phyloP scores from a whole-genome alignment of 2,329 filamentous ascomycete genomes.

The Sphaerulina populicola region DNA sequence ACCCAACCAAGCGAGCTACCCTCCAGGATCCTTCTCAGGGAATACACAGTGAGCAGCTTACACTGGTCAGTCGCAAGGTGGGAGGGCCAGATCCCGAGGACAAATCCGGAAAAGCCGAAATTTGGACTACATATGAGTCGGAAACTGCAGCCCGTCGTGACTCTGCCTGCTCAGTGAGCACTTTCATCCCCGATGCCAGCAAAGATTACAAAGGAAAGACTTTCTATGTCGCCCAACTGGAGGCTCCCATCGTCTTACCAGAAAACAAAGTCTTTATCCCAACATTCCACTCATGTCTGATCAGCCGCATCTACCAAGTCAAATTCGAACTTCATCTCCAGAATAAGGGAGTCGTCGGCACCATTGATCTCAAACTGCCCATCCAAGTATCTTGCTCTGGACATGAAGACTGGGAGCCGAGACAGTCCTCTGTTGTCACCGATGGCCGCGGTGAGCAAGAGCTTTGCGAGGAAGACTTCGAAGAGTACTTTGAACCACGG shows the following conservation, averaged over 20 bases:
- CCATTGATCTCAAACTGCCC: conserved; percentile 39
- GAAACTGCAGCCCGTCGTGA: conserved; percentile 33
- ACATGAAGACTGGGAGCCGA: conserved; percentile 12
- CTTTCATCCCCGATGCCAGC: conserved; percentile 22
- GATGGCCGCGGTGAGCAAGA: conserved; percentile 18
- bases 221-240: conserved; percentile 55
- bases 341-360: conserved; percentile 38
- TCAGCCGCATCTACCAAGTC: conserved; percentile 56
- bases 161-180: conserved; percentile 32
- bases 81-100: conserved; percentile 27
- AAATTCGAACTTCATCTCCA: conserved; percentile 51
- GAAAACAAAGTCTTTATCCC: conserved; percentile 53
- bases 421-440: conserved; percentile 14
- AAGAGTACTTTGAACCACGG: conserved; percentile 32
- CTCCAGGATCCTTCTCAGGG: conserved; percentile 44
- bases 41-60: conserved; percentile 46
- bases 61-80: conserved; percentile 49
- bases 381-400: conserved; percentile 36
- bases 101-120: conserved; percentile 21
- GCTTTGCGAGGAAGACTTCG: conserved; percentile 23
- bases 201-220: conserved; percentile 38
- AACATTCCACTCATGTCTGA: conserved; percentile 61
- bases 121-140: conserved; percentile 42
- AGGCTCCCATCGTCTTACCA: conserved; percentile 57
- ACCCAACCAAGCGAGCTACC: conserved; percentile 40